Evolutionary conservation across 805 yeast genomes (phyloP).

Genomic region (Metschnikowia amazonensis): DNA sequence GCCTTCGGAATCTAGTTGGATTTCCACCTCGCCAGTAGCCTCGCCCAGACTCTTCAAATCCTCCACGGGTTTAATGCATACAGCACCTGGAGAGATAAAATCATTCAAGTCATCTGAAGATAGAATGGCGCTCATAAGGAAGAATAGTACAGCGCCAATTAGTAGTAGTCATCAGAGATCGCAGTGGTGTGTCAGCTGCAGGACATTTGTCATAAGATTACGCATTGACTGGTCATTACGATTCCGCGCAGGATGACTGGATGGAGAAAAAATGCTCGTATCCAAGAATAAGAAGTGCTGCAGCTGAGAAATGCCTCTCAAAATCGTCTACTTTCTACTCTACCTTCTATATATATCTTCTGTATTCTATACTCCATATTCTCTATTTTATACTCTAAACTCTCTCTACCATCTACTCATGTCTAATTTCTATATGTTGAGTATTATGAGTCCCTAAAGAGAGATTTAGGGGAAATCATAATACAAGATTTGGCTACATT

Average conservation of each 20-base stretch:
- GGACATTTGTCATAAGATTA: slow-evolving; percentile 4
- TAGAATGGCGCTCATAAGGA: slow-evolving; percentile 74
- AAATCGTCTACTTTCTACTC: no score
- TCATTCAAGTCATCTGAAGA: slow-evolving; percentile 92
- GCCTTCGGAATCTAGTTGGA: slow-evolving; percentile 57
- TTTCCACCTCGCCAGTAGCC: slow-evolving; percentile 33
- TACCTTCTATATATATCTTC: no score
- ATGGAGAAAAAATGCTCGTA: not conserved
- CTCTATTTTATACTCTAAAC: no score
- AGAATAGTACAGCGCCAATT: not conserved
- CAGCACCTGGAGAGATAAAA: slow-evolving; percentile 90
- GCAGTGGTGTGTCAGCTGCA: slow-evolving; percentile 1
- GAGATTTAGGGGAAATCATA: no score
- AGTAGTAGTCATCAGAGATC: not conserved
- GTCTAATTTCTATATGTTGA: no score
- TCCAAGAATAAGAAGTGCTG: not conserved
- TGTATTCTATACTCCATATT: no score
- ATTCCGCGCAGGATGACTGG: slow-evolving; percentile 1
- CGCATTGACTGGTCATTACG: not conserved
- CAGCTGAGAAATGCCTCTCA: not conserved
- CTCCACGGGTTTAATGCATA: slow-evolving; percentile 86
- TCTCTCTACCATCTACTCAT: no score
- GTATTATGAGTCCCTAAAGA: no score
- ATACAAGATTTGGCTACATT: no score
- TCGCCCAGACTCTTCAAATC: slow-evolving; percentile 27